These are phyloP conservation scores for Penicillium digitatum DNA, from an alignment of 2,329 filamentous ascomycete genomes.

Conservation along the genomic window DNA sequence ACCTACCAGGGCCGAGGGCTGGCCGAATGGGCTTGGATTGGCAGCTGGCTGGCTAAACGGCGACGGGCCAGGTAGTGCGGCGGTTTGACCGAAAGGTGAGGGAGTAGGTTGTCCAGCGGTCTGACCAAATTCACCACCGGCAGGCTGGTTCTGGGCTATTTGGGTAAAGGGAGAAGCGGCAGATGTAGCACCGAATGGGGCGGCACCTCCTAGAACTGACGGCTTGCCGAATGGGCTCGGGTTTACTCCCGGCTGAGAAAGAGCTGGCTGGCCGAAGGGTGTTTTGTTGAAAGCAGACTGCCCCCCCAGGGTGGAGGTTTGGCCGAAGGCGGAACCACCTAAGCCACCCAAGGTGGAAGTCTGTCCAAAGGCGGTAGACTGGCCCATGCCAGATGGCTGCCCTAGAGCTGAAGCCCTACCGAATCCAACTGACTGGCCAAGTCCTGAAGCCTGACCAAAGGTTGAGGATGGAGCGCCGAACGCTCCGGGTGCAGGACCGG, in stretches of 20 bases:
- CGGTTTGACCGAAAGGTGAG: conserved; percentile 13
- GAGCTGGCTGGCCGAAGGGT: conserved; percentile 24
- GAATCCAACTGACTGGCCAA: conserved; percentile 26
- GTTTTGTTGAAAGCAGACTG: conserved; percentile 29
- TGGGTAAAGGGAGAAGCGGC: conserved; percentile 46
- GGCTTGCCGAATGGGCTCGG: conserved; percentile 24
- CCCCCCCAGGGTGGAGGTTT: conserved; percentile 30
- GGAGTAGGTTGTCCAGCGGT: conserved; percentile 9
- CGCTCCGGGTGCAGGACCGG: conserved; percentile 14
- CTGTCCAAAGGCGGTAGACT: conserved; percentile 18
- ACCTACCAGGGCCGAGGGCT: conserved; percentile 24
- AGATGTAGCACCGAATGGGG: conserved; percentile 37
- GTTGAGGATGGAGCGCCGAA: conserved; percentile 17
- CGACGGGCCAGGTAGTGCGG: conserved; percentile 10
- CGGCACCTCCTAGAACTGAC: conserved; percentile 20
- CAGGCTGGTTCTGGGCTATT: conserved; percentile 27
- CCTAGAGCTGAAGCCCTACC: conserved; percentile 13
- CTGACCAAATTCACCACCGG: conserved; percentile 29
- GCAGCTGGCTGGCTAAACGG: conserved; percentile 41
- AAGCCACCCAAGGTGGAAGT: conserved; percentile 14
- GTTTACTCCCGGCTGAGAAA: background rate
- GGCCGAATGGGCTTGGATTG: conserved; percentile 20
- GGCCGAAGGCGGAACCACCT: conserved; percentile 15
- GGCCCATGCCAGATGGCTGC: conserved; percentile 19
- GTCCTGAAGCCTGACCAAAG: conserved; percentile 19